phyloP scores from a whole-genome alignment of 2,329 filamentous ascomycete genomes.

The Rhytidhysteron rufulum region DNA sequence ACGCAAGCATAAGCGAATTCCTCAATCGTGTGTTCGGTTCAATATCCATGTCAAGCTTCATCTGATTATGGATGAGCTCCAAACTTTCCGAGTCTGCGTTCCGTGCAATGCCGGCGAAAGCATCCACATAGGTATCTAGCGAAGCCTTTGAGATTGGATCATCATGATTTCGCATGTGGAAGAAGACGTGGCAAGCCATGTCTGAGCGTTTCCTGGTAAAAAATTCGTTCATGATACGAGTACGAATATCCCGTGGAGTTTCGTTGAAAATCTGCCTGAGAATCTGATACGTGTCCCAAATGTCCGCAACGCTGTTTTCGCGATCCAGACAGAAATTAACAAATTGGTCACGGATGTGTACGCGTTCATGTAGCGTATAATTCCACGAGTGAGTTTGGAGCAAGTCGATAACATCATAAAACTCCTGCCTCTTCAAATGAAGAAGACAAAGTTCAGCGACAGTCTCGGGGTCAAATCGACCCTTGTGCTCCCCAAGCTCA shows the following conservation, averaged over 20 bases:
- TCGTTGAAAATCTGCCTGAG: slow-evolving; percentile 57
- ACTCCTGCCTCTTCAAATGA: slow-evolving; percentile 72
- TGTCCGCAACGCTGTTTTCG: slow-evolving; percentile 61
- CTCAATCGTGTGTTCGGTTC: slow-evolving; percentile 71
- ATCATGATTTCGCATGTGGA: slow-evolving; percentile 83
- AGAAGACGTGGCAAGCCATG: slow-evolving; percentile 82
- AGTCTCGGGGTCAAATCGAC: slow-evolving; percentile 68
- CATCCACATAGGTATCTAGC: slow-evolving; percentile 70
- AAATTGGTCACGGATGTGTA: slow-evolving; percentile 62
- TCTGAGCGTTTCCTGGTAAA: slow-evolving; percentile 74
- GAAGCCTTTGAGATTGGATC: slow-evolving; percentile 62
- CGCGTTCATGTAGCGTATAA: slow-evolving; percentile 67
- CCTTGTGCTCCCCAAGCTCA: slow-evolving; percentile 65
- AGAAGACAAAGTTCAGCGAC: slow-evolving; percentile 68
- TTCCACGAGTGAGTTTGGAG: slow-evolving; percentile 71
- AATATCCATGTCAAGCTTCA: slow-evolving; percentile 85
- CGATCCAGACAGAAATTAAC: slow-evolving; percentile 64
- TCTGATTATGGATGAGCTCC: slow-evolving; percentile 80
- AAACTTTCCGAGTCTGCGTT: slow-evolving; percentile 61
- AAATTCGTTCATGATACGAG: slow-evolving; percentile 75
- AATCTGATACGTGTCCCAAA: slow-evolving; percentile 60
- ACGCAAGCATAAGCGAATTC: slow-evolving; percentile 85
- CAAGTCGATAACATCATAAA: slow-evolving; percentile 75
- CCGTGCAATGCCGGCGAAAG: slow-evolving; percentile 70
- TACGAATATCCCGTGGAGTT: slow-evolving; percentile 62